Conservation (phyloP, 2,329 filamentous ascomycete genomes). For the Ascochyta viciae-villosae region DNA sequence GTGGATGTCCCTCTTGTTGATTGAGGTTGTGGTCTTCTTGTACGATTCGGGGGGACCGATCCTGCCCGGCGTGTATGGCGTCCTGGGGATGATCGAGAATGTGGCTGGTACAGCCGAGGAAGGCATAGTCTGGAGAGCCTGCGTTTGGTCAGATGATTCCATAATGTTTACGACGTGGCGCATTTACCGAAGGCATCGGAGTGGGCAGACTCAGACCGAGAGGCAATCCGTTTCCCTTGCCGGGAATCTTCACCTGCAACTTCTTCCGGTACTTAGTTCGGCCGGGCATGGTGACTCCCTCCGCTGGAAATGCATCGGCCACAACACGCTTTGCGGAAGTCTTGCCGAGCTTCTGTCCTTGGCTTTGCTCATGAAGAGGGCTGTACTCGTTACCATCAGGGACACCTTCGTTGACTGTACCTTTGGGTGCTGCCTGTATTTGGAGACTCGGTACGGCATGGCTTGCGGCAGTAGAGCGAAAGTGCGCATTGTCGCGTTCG, state of each 20-base stretch:
- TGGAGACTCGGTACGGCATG: neutral
- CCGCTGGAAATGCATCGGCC: neutral
- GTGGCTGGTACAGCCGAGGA: neutral
- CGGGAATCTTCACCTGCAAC: conserved; percentile 20
- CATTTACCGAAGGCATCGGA: conserved; percentile 18
- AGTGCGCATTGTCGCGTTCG: neutral
- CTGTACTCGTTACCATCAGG: neutral
- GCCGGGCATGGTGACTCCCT: neutral
- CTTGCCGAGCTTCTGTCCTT: neutral
- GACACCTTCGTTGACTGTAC: neutral
- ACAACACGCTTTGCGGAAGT: neutral
- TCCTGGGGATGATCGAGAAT: conserved; percentile 1
- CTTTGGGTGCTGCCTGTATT: neutral
- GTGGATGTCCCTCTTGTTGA: conserved; percentile 30
- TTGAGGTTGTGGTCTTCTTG: conserved; percentile 11
- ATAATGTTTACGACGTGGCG: fast-evolving
- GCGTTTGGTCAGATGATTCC: neutral
- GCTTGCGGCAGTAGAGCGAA: neutral
- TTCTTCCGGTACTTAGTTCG: conserved; percentile 17
- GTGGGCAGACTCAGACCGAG: conserved; percentile 13
- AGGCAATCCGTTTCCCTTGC: neutral
- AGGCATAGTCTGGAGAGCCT: conserved; percentile 1
- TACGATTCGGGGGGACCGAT: conserved; percentile 19
- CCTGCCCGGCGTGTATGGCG: conserved; percentile 18
- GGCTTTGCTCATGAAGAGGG: neutral